These are phyloP conservation scores for Euptelea pleiosperma DNA, from an alignment of 164 flowering plant species.

Conservation along the genomic window DNA sequence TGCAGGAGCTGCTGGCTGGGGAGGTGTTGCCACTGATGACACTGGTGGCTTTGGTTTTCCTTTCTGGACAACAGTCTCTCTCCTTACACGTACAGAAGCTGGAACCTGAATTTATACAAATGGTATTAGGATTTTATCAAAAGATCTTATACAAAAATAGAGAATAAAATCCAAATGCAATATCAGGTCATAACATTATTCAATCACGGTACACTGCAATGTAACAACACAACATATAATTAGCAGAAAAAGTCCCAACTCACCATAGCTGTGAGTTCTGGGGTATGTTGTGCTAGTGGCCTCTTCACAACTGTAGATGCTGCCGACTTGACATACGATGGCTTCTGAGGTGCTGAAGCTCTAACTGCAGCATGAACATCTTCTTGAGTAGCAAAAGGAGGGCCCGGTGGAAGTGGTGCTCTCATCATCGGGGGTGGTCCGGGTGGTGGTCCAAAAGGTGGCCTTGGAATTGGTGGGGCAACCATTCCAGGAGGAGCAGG, in stretches of 20 bases:
- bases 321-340: conserved; percentile 93
- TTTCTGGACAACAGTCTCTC: conserved; percentile 71
- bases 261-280: conserved; percentile 97
- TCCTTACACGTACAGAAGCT: conserved; percentile 93
- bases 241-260: conserved; percentile 17
- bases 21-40: conserved; percentile 23
- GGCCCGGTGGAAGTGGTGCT: conserved; percentile 85
- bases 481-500: conserved; percentile 61
- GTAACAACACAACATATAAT: no score
- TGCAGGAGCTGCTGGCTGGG: conserved; percentile 38
- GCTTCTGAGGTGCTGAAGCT: conserved; percentile 60
- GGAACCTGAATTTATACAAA: conserved; percentile 57
- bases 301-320: conserved; percentile 97
- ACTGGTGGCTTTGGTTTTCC: conserved; percentile 56
- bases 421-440: conserved; percentile 81
- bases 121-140: background rate
- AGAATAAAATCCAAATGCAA: no score
- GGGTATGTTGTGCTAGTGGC: conserved; percentile 98
- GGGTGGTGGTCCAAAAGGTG: conserved; percentile 77
- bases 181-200: no score
- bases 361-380: conserved; percentile 37
- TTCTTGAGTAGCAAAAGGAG: conserved; percentile 51
- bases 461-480: conserved; percentile 56
- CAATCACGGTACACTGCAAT: no score
- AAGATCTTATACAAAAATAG: no score